phyloP scores from a whole-genome alignment of 1,284 basidiomycete genomes.

The Ustilago lituana region DNA sequence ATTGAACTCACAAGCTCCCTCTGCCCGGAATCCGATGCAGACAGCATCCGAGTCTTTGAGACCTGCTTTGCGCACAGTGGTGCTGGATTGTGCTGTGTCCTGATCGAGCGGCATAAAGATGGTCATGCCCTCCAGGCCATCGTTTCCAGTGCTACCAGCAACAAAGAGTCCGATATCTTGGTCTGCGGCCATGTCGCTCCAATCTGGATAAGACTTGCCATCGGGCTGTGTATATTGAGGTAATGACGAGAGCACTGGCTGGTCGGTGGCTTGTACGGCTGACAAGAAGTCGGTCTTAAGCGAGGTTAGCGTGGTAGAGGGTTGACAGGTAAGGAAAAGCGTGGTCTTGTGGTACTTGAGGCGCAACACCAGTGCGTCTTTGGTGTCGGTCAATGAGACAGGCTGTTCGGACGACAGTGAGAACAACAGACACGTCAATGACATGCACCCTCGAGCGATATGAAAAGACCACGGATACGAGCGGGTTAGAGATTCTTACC shows the following conservation, averaged over 20 bases:
- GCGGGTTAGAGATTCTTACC: too few relatives aligned
- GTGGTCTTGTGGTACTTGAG: constrained; percentile 48
- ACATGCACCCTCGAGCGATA: too few relatives aligned
- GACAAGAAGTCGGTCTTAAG: constrained; percentile 35
- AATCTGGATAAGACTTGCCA: constrained; percentile 28
- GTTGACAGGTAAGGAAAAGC: constrained; percentile 39
- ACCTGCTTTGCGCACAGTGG: constrained; percentile 36
- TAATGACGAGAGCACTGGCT: constrained; percentile 25
- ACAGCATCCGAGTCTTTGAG: constrained; percentile 44
- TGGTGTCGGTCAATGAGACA: constrained; percentile 23
- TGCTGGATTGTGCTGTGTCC: constrained; percentile 9
- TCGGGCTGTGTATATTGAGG: constrained; percentile 24
- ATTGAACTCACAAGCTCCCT: constrained; percentile 30
- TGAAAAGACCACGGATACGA: too few relatives aligned
- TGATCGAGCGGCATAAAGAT: constrained; percentile 46
- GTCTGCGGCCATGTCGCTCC: constrained; percentile 28
- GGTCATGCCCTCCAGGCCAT: constrained; percentile 26
- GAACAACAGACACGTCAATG: too few relatives aligned
- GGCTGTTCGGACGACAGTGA: too few relatives aligned
- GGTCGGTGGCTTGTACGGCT: constrained; percentile 25
- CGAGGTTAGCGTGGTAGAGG: constrained; percentile 15
- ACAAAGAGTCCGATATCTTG: constrained; percentile 41
- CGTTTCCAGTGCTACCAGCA: constrained; percentile 22
- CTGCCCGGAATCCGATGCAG: constrained; percentile 39
- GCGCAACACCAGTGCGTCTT: constrained; percentile 41